A percentile compares a stretch with the other conserved stretches of the same genome.
Evolutionary conservation across 2,329 filamentous ascomycete genomes (phyloP).

Genomic region (Ophiocordyceps camponoti-rufipedis): DNA sequence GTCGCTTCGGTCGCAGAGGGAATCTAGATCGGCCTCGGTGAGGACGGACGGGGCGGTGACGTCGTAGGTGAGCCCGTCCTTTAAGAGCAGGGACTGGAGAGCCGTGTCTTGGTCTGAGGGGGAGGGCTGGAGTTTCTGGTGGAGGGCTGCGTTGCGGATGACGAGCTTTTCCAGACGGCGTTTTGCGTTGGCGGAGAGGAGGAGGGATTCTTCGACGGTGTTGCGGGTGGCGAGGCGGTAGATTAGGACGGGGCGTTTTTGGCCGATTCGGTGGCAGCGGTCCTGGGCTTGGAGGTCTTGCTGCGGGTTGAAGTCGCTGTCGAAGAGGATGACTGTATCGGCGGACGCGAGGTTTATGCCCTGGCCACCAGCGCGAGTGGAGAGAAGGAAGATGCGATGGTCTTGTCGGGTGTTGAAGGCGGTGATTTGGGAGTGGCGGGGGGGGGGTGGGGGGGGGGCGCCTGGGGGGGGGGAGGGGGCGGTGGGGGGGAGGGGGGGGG

Average conservation of each 20-base stretch:
- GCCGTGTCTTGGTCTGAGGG: conserved; percentile 30
- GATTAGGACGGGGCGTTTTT: conserved; percentile 79
- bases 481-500: too few relatives aligned
- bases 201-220: conserved; percentile 76
- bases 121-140: conserved; percentile 30
- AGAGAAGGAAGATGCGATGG: conserved; percentile 67
- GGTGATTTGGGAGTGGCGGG: too few relatives aligned
- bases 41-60: conserved; percentile 40
- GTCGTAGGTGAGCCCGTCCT: conserved; percentile 51
- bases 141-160: conserved; percentile 83
- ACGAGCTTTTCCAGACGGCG: conserved; percentile 83
- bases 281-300: conserved; percentile 95
- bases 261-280: conserved; percentile 84
- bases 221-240: conserved; percentile 86
- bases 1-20: conserved; percentile 59
- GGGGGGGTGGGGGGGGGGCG: too few relatives aligned
- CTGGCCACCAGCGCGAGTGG: conserved; percentile 80
- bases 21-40: conserved; percentile 56
- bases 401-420: conserved; percentile 50
- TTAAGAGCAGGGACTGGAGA: conserved; percentile 42
- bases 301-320: conserved; percentile 85
- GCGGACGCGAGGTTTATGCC: conserved; percentile 88
- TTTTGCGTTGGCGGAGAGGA: conserved; percentile 81
- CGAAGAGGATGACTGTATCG: conserved; percentile 84
- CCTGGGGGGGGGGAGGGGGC: too few relatives aligned